Base-by-base conservation (phyloP, 2,329 filamentous ascomycete genomes). In the Ophiosphaerella narmari region DNA sequence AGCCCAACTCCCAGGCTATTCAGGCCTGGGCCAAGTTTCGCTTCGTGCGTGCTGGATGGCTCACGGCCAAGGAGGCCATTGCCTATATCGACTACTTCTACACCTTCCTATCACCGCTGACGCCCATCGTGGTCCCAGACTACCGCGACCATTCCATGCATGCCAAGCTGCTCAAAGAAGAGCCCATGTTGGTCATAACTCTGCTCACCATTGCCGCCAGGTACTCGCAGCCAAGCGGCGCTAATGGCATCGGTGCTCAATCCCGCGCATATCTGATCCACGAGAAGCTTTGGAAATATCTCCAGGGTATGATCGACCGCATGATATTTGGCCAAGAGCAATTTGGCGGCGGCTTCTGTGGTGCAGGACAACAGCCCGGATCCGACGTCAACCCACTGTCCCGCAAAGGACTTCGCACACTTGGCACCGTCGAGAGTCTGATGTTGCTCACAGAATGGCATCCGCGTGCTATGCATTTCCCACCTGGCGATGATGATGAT, bases 391-490 rank as follows among this genome's bases (percentile, higher is more conserved):
- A 75, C 72, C 77, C 81, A 12, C 73, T 80, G 2, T 77, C 78
- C 13, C 77, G 81, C 12, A 82, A 80, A 57, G 94, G 92, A 60
- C 77, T 97, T 45, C 84, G 94, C 44, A 96, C 93, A 0, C 78
- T 99, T 3, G 94, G 94, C 13, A 97, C 93, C 0, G 91, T 99
- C 23, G 94, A 99, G 75, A 95, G 91, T 31, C 77, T 99, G 29
- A 86, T 99, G 80, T 87, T 99, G 23, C 78, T 99, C 38, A 97
- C 93, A 1, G 94, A 99, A 68, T 99, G 94, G 93, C 93, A 97
- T 71, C 94, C 94, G 4, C 86, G 93, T 5, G 92, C 92, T 13
- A 80, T 99, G 52, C 93, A 97, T 71, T 99, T 97, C 66, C 94
- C 94, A 3, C 85, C 86, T 1, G 83, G 83, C 39, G 83, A 86